A percentile compares a stretch with the other conserved stretches of the same genome.
phyloP scores from a whole-genome alignment of 2,329 filamentous ascomycete species.

The Xylariaceae sp. region DNA sequence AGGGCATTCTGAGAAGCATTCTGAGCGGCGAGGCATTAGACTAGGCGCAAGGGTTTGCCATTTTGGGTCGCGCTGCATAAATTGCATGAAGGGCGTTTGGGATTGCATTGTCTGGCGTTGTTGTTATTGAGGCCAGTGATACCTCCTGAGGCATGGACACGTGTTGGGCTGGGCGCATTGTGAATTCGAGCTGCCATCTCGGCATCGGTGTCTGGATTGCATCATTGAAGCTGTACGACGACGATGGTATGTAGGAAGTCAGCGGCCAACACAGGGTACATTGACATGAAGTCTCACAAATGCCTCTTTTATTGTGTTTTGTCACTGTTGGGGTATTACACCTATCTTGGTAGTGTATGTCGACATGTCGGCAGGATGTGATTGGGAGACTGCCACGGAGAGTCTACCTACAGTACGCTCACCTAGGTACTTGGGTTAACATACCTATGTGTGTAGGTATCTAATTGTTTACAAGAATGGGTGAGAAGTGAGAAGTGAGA shows the following conservation, averaged over 20 bases:
- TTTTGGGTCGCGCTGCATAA: slow-evolving; percentile 4
- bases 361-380: background rate
- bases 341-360: background rate
- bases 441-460: background rate
- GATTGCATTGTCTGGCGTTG: slow-evolving; percentile 8
- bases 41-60: slow-evolving; percentile 26
- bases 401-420: background rate
- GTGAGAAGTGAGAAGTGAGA: too few species aligned
- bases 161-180: background rate
- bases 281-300: background rate
- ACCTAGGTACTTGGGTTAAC: background rate
- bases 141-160: background rate
- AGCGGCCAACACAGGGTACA: background rate
- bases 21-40: slow-evolving; percentile 56
- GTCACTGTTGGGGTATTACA: background rate
- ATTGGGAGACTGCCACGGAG: background rate
- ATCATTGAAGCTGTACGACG: background rate
- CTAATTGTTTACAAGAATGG: background rate
- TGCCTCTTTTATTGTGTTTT: background rate
- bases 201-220: background rate
- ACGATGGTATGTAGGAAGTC: background rate
- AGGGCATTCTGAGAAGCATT: slow-evolving; percentile 57
- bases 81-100: slow-evolving; percentile 7
- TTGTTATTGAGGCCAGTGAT: background rate
- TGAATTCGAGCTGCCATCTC: background rate